Evolutionary conservation across 2,329 filamentous ascomycete species (phyloP).

Genomic region (Epichloe glyceriae): DNA sequence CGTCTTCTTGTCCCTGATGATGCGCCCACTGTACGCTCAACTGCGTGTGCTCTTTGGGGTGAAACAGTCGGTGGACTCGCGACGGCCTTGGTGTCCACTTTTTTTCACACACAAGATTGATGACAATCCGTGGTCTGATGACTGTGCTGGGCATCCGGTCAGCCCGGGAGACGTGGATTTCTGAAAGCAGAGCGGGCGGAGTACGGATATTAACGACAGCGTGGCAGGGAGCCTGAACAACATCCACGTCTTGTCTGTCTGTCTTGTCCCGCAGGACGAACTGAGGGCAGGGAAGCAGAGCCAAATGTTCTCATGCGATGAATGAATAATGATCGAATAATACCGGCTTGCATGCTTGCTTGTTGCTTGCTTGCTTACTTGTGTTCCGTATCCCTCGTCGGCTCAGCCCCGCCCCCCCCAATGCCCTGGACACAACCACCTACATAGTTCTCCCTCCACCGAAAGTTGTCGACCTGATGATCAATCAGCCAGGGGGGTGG

Average conservation of each 20-base stretch:
- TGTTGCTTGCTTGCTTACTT: neutral
- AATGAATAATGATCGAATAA: no score
- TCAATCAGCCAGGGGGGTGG: constrained; percentile 10
- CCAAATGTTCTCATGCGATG: neutral
- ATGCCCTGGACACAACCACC: neutral
- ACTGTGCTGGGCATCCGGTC: neutral
- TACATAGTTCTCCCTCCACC: neutral
- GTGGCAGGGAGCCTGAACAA: no score
- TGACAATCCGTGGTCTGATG: neutral
- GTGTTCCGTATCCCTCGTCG: neutral
- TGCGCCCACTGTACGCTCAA: no score
- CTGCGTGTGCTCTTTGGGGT: neutral
- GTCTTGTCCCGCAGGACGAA: no score
- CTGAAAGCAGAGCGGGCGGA: no score
- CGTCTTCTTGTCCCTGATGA: neutral
- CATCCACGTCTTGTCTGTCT: no score
- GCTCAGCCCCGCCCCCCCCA: neutral
- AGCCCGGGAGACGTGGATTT: neutral
- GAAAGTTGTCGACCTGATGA: constrained; percentile 9
- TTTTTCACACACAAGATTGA: no score
- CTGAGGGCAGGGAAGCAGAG: no score
- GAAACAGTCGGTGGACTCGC: neutral
- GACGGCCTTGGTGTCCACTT: neutral
- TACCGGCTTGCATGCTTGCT: no score
- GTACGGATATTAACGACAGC: no score